phyloP scores from a whole-genome alignment of 352 stramenopile genomes.

The Phytophthora fragariaefolia region DNA sequence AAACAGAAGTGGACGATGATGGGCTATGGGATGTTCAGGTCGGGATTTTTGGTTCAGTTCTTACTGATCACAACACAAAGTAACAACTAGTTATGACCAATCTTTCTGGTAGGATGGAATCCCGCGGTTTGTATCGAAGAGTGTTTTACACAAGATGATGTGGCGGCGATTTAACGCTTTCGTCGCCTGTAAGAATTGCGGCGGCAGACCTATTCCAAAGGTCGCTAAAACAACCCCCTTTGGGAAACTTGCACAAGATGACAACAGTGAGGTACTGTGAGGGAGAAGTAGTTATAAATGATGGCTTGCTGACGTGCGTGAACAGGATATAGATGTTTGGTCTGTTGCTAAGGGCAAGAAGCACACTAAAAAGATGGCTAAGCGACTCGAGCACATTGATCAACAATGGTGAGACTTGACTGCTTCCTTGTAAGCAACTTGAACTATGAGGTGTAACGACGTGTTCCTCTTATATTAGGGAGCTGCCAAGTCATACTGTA shows the following conservation, averaged over 20 bases:
- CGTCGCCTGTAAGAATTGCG: conserved; percentile 73
- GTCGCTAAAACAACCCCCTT: conserved; percentile 30
- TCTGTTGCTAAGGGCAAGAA: conserved; percentile 55
- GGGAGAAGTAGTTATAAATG: not conserved
- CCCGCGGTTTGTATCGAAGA: conserved; percentile 65
- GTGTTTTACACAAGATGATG: conserved; percentile 47
- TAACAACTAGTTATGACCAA: too few species aligned
- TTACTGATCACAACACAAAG: not conserved
- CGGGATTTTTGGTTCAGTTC: not conserved
- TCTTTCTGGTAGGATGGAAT: conserved; percentile 80
- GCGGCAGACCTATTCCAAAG: conserved; percentile 50
- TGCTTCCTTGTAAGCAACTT: not conserved
- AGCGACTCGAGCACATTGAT: conserved; percentile 51
- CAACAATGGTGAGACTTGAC: conserved; percentile 61
- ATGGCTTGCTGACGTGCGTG: not conserved
- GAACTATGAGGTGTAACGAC: not conserved
- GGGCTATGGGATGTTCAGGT: conserved; percentile 76
- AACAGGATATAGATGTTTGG: conserved; percentile 72
- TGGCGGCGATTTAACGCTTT: conserved; percentile 80
- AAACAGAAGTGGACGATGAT: conserved; percentile 77
- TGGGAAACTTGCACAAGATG: conserved; percentile 12
- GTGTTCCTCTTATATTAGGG: conserved; percentile 32
- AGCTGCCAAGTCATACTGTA: conserved; percentile 51
- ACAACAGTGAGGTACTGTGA: conserved; percentile 26
- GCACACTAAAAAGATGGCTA: conserved; percentile 51